Base-by-base conservation (phyloP, 106 monocot species). In the Dioscorea alata region DNA sequence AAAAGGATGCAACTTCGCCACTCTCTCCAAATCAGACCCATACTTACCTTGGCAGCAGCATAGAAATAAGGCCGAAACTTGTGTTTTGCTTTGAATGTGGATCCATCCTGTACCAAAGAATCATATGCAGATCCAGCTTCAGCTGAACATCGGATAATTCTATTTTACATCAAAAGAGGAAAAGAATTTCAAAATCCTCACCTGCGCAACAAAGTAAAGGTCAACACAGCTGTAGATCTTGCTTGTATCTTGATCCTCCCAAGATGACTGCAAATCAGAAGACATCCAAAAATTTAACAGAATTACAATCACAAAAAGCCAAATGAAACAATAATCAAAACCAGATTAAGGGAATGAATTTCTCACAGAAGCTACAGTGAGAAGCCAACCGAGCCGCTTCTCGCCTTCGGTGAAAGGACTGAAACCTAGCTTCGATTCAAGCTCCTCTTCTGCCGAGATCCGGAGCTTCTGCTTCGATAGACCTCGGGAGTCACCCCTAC, bases 381-480 rank as follows among this genome's bases (percentile, higher is more conserved):
- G 92, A 34, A 99, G 75, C 97, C 97, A 99, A 66, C 97, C 97
- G 22, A 99, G 97, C 65, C 92, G 68, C 75, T 83, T 89, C 12
- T 92, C 89, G 31, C 97, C 92, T 33, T 99, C 92, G 6, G 85
- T 85, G 83, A 85, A 99, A 24, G 81, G 74, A 75, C 81, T 78
- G 50, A 90, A 85, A 23, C 97, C 97, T 24, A 99, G 75, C 81
- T 85, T 92, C 16, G 78, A 65, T 53, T 92, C 97, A 50, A 92
- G 78, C n/a, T 81, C 76, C 59, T 99, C 97, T 68, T 92, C 92
- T 1, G 82, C 83, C 7, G 82, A 77, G 32, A 92, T 74, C 13
- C 87, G 86, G 49, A 92, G 76, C 76, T 85, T 92, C 72, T 92
- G 86, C 65, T 78, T 75, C 70, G 89, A 86, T 51, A 49, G 64